Percentiles rank a stretch among this genome's conserved stretches.
phyloP scores from a whole-genome alignment of 2,329 filamentous ascomycete species.

The Talaromyces sp. region DNA sequence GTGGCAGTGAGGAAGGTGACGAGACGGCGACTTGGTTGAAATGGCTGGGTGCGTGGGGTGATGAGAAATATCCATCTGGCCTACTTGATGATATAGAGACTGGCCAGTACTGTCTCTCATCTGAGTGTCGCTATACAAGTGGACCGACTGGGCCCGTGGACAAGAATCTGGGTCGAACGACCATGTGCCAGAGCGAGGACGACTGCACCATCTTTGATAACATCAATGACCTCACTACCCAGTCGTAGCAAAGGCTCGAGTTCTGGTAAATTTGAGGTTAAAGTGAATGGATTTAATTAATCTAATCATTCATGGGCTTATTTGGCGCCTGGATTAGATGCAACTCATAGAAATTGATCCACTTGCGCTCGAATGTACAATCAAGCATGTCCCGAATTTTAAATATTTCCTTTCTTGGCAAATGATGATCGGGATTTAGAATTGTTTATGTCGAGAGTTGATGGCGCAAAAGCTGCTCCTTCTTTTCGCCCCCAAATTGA shows the following conservation, averaged over 20 bases:
- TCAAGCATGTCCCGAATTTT: too few species aligned
- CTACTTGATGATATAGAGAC: constrained; percentile 7
- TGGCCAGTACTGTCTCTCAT: constrained; percentile 5
- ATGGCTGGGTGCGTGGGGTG: constrained; percentile 4
- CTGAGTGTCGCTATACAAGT: constrained; percentile 7
- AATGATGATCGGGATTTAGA: too few species aligned
- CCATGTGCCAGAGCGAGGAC: constrained; percentile 7
- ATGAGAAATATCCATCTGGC: constrained; percentile 2
- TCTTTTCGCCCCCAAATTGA: too few species aligned
- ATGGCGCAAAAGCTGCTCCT: too few species aligned
- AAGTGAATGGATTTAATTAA: neutral
- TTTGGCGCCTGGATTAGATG: too few species aligned
- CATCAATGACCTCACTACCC: constrained; percentile 5
- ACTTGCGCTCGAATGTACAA: too few species aligned
- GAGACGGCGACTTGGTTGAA: constrained; percentile 4
- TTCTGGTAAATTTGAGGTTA: too few species aligned
- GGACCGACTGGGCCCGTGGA: constrained; percentile 5
- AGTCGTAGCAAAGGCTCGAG: neutral
- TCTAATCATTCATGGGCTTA: too few species aligned
- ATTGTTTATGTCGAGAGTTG: too few species aligned
- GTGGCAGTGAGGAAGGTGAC: constrained; percentile 2
- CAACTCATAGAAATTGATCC: too few species aligned
- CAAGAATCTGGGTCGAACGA: constrained; percentile 5
- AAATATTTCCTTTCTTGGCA: too few species aligned
- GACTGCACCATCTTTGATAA: constrained; percentile 5